Base-by-base conservation (phyloP, 2,329 filamentous ascomycete genomes). In the Delphinella strobiligena region DNA sequence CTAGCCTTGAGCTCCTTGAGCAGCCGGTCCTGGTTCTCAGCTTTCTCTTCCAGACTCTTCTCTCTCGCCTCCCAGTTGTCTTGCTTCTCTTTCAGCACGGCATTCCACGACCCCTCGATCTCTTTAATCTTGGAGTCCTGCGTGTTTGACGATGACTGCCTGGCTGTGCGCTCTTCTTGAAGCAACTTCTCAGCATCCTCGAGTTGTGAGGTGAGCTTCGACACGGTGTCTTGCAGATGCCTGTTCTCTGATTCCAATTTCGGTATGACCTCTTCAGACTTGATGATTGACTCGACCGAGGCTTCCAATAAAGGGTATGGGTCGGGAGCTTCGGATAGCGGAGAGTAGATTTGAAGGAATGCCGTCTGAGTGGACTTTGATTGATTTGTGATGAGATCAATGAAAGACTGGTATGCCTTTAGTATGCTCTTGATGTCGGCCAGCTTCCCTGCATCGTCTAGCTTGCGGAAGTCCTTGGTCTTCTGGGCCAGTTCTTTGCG, bases 401-500 rank as follows among this genome's bases (percentile, higher is more conserved):
- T 95, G 56, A 96, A 98, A 38, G 81, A 82, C 64, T 98, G 91
- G 67, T 98, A 98, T 36, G 88, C 87, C 89, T 60, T 54, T 43
- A 98, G 64, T 37, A 98, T 65, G 30, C 77, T 77, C 63, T 96
- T 98, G 66, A 93, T 78, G 60, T 98, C 91, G 4, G 71, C 69
- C 39, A 98, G 65, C 61, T 96, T 98, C 41, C 75, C 76, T 9
- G 81, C 67, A 67, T 98, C 87, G 51, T 96, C 89, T 9, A 93
- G 72, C 60, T 95, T 96, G 45, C 88, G 74, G 52, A 96, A 98
- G 53, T 96, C 89, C 55, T 98, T 98, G 1, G 91, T 98, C 70
- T 95, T 96, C 57, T 95, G 88, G n/a, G 93, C 91, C 15, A 98
- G 69, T 45, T 98, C 93, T 58, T 98, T 98, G 38, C 91, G 75